phyloP scores from a whole-genome alignment of 371 early-diverging fungal species.

The Circinella umbellata region DNA sequence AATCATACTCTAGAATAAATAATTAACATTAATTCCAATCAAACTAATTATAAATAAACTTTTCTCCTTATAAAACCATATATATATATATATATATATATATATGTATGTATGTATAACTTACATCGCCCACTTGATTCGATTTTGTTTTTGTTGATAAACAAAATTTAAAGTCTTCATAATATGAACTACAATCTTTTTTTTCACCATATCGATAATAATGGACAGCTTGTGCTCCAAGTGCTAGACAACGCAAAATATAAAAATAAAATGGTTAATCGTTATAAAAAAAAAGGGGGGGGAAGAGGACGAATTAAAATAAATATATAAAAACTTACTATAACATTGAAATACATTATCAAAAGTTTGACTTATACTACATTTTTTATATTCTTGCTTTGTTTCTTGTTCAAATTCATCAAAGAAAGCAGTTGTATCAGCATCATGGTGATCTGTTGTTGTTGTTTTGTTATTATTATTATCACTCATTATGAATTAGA shows the following conservation, averaged over 20 bases:
- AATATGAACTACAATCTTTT: conserved; percentile 43
- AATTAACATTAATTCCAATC: not conserved
- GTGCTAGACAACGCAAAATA: conserved; percentile 24
- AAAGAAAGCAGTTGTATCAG: conserved; percentile 42
- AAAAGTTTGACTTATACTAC: conserved; percentile 44
- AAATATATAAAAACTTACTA: conserved; percentile 39
- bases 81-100: no score
- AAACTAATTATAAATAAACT: not conserved
- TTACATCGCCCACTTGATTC: conserved; percentile 45
- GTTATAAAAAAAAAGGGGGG: no score
- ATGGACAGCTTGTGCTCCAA: conserved; percentile 46
- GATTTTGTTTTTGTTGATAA: conserved; percentile 45
- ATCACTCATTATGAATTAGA: no score
- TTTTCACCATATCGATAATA: conserved; percentile 55
- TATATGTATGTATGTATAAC: no score
- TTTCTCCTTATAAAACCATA: no score
- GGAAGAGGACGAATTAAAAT: no score
- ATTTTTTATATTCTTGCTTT: conserved; percentile 35
- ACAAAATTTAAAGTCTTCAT: conserved; percentile 53
- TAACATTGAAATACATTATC: conserved; percentile 50
- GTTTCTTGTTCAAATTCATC: conserved; percentile 44
- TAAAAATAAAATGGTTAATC: not conserved
- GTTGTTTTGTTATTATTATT: not conserved
- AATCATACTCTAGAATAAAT: conserved; percentile 36
- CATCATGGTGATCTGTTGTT: conserved; percentile 22